Base-by-base conservation (phyloP, 225 moss, liverwort and hornwort genomes). In the Sphagnum contortum region DNA sequence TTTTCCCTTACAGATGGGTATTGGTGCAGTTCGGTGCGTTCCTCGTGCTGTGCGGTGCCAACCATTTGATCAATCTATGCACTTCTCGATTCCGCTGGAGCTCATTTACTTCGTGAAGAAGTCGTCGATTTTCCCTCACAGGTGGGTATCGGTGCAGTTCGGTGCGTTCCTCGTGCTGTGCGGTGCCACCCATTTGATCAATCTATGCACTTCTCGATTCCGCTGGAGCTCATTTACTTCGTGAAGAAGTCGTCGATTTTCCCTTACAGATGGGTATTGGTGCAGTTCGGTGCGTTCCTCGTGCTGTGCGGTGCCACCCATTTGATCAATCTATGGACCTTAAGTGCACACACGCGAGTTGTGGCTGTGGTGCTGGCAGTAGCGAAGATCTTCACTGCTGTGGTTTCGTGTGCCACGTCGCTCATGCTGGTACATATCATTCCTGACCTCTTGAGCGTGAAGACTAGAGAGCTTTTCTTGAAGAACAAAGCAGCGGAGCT, bases 81-180 rank as follows among this genome's bases (percentile, higher is more conserved):
- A n/a, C n/a, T n/a, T n/a, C n/a, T n/a, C n/a, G n/a, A n/a, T n/a
- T n/a, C n/a, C 64, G 3, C 29, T 64, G 64, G 64, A 64, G 64
- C 49, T 64, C 3, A 64, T 64, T 10, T 64, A 64, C 48, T 64
- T 64, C 64, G 64, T 64, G 48, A 64, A 64, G 64, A 64, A 64
- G 10, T 64, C 64, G 47, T 48, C 64, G 3, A 51, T 64, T 5
- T 64, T 64, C 9, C 64, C 64, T 10, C 49, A 64, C 49, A 3
- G 64, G 12, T 64, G 64, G 64, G 64, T 64, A 49, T 9, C 49
- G 64, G 64, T 64, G 47, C 64, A 64, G 64, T 64, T 64, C 3
- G 64, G 64, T 6, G 64, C 64, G 13, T 64, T 64, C 64, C 48
- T 64, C 49, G 64, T 64, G 47, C 48, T 64, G 1, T 64, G 64